These are phyloP conservation scores for Amanita phalloides DNA, from an alignment of 768 basidiomycete genomes.

Conservation along the genomic window DNA sequence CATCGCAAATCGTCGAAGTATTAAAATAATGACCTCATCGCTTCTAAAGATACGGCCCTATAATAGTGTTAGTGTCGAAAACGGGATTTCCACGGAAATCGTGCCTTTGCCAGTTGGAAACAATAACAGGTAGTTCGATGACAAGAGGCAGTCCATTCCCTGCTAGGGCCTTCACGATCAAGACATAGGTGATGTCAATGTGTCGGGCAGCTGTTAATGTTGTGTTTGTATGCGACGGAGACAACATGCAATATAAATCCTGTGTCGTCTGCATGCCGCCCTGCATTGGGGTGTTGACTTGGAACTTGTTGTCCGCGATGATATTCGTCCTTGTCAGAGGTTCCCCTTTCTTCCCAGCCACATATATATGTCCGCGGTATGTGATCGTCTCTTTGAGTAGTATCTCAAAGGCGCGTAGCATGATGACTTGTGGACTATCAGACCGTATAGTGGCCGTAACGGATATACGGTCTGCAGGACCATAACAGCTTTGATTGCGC, in stretches of 20 bases:
- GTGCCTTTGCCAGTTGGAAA: conserved; percentile 82
- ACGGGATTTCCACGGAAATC: conserved; percentile 14
- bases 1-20: conserved; percentile 16
- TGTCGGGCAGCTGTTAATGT: conserved; percentile 75
- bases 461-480: conserved; percentile 73
- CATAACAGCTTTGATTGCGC: conserved; percentile 70
- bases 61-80: not conserved
- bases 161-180: conserved; percentile 70
- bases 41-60: conserved; percentile 65
- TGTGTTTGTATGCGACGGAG: conserved; percentile 66
- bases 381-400: conserved; percentile 68
- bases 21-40: conserved; percentile 31
- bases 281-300: conserved; percentile 64
- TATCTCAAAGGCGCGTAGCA: conserved; percentile 79
- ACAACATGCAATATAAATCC: conserved; percentile 64
- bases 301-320: conserved; percentile 62
- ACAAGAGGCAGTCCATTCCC: conserved; percentile 52
- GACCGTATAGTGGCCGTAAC: conserved; percentile 67
- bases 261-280: conserved; percentile 61
- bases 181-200: conserved; percentile 76
- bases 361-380: conserved; percentile 53
- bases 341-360: conserved; percentile 43
- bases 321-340: conserved; percentile 43
- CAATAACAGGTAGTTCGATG: conserved; percentile 30
- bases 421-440: conserved; percentile 53